Percentiles rank a stretch among this genome's conserved stretches.
Conservation (phyloP, 2,329 filamentous ascomycete species). For the Talaromyces rugulosus region DNA sequence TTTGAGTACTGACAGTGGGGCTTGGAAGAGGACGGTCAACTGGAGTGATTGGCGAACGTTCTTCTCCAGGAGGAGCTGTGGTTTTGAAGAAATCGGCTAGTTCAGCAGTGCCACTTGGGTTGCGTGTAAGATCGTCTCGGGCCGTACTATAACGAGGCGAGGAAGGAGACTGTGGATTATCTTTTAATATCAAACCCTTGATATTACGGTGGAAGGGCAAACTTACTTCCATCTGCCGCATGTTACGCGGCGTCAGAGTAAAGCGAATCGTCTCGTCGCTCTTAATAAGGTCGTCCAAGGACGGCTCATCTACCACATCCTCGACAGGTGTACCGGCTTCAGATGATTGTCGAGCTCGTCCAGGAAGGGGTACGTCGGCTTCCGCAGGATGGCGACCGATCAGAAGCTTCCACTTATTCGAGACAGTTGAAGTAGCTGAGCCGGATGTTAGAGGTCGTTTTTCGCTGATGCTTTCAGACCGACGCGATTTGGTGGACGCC, state of each 20-base stretch:
- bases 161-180: constrained; percentile 26
- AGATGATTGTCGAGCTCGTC: constrained; percentile 31
- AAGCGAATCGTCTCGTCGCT: constrained; percentile 80
- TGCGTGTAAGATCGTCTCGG: constrained; percentile 15
- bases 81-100: constrained; percentile 36
- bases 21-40: constrained; percentile 15
- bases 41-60: constrained; percentile 16
- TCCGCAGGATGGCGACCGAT: constrained; percentile 28
- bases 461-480: constrained; percentile 38
- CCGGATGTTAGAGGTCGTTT: constrained; percentile 36
- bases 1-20: constrained; percentile 1
- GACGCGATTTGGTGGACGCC: constrained; percentile 27
- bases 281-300: constrained; percentile 75
- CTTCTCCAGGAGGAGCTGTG: constrained; percentile 29
- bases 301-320: constrained; percentile 50
- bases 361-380: constrained; percentile 22
- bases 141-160: constrained; percentile 27
- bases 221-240: constrained; percentile 71
- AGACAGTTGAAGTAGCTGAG: constrained; percentile 38
- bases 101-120: constrained; percentile 28
- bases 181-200: constrained; percentile 8
- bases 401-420: constrained; percentile 40
- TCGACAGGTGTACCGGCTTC: constrained; percentile 28
- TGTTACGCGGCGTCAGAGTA: constrained; percentile 73
- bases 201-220: background rate